These are phyloP conservation scores for Kodamaea neixiangensis DNA, from an alignment of 805 yeast genomes.

Conservation along the genomic window DNA sequence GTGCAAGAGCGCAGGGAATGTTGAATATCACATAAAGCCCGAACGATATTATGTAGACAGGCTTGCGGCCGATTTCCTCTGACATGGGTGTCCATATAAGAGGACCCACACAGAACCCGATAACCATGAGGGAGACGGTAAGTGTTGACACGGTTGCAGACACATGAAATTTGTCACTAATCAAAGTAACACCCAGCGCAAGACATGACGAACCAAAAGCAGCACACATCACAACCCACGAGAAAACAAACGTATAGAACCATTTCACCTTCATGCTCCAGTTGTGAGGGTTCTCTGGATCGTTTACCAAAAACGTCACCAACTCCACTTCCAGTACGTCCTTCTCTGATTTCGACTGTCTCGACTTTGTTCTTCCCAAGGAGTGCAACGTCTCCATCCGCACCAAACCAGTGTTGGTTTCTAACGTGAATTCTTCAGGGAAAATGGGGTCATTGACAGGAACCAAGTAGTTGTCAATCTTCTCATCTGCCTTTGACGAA, in stretches of 20 bases:
- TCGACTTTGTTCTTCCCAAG: conserved; percentile 53
- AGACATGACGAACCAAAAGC: conserved; percentile 93
- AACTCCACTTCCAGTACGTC: conserved; percentile 78
- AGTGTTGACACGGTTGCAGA: conserved; percentile 76
- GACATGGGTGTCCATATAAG: conserved; percentile 86
- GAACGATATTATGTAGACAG: conserved; percentile 77
- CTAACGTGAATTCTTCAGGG: conserved; percentile 90
- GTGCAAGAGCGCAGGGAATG: conserved; percentile 83
- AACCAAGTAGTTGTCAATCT: conserved; percentile 49
- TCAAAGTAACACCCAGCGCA: conserved; percentile 78
- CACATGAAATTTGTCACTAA: conserved; percentile 66
- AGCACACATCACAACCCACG: conserved; percentile 78
- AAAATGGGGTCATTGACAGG: conserved; percentile 67
- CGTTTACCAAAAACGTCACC: conserved; percentile 77
- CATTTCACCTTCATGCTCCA: conserved; percentile 64
- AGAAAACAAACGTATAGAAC: conserved; percentile 66
- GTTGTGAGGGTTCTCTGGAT: conserved; percentile 89
- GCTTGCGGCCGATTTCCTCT: conserved; percentile 83
- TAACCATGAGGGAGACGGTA: conserved; percentile 82
- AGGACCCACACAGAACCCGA: conserved; percentile 88
- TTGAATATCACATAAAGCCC: conserved; percentile 75
- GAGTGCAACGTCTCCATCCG: conserved; percentile 72
- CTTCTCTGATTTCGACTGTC: conserved; percentile 41
- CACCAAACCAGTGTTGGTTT: conserved; percentile 86
- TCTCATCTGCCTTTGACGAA: conserved; percentile 51